Evolutionary conservation across 2,329 filamentous ascomycete genomes (phyloP).

Genomic region (Ceratocystis eucalypticola): DNA sequence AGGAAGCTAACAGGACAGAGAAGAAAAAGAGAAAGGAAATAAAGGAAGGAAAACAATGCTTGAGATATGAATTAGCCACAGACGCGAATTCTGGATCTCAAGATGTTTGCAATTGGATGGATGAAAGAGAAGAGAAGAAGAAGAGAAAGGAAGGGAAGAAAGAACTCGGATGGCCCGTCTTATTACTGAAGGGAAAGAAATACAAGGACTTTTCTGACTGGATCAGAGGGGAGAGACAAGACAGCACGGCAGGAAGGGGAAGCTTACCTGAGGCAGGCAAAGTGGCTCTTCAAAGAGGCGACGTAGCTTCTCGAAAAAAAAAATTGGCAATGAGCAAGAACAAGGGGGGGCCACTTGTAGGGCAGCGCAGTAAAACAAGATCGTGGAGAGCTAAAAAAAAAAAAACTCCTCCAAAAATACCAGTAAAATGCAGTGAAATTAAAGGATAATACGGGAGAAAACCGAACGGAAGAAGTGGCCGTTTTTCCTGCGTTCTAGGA

Average conservation of each 20-base stretch:
- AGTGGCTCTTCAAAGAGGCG: conserved; percentile 16
- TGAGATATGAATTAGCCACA: background rate
- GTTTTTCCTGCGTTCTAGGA: background rate
- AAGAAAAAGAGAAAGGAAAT: background rate
- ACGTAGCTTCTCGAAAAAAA: conserved; percentile 18
- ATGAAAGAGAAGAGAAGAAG: conserved; percentile 5
- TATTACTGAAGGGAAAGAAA: background rate
- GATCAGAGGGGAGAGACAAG: background rate
- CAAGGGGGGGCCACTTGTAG: background rate
- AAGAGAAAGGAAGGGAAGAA: conserved; percentile 7
- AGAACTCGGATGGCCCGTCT: conserved; percentile 9
- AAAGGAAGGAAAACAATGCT: background rate
- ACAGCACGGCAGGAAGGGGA: conserved; percentile 5
- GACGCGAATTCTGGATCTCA: background rate
- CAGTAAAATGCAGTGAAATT: background rate
- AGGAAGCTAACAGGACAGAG: background rate
- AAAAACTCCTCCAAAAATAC: too few species aligned
- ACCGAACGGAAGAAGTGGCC: background rate
- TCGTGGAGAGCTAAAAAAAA: background rate
- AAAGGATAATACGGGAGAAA: background rate
- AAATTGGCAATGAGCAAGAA: background rate
- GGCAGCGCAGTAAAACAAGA: background rate
- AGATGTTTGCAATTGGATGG: background rate
- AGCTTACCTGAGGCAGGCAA: conserved; percentile 6
- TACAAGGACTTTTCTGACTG: background rate